Conservation (phyloP, 371 early-diverging fungal species). For the Mortierella sp. region DNA sequence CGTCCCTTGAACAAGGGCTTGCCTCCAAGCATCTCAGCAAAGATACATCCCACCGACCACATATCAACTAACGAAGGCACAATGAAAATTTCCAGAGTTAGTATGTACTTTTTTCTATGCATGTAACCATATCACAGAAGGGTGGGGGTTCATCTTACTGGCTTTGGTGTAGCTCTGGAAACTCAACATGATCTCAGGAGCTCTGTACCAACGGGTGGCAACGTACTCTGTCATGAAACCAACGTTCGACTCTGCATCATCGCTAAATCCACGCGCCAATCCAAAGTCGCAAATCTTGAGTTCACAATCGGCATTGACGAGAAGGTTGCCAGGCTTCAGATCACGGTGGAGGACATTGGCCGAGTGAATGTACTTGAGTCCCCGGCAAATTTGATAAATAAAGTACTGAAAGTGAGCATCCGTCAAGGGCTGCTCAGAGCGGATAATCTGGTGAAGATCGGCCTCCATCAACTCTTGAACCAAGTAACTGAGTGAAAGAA, state of each 20-base stretch:
- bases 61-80: constrained; percentile 79
- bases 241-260: constrained; percentile 81
- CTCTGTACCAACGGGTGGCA: constrained; percentile 98
- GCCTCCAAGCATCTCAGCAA: constrained; percentile 96
- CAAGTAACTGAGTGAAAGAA: constrained; percentile 59
- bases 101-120: no score
- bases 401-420: constrained; percentile 99
- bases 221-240: constrained; percentile 98
- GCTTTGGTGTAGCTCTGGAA: constrained; percentile 95
- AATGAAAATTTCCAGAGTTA: no score
- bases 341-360: constrained; percentile 98
- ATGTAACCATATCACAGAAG: no score
- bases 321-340: constrained; percentile 96
- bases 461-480: constrained; percentile 98
- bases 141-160: constrained; percentile 65
- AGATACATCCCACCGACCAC: constrained; percentile 98
- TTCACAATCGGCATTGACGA: constrained; percentile 98
- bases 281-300: constrained; percentile 97
- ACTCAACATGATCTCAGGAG: constrained; percentile 98
- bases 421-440: constrained; percentile 94
- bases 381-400: constrained; percentile 96
- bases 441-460: constrained; percentile 97
- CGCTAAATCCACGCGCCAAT: constrained; percentile 91
- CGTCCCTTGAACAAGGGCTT: constrained; percentile 91
- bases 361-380: constrained; percentile 97